A percentile compares a stretch with the other conserved stretches of the same genome.
phyloP scores from a whole-genome alignment of 2,329 filamentous ascomycete genomes.

The Botrytis porri region DNA sequence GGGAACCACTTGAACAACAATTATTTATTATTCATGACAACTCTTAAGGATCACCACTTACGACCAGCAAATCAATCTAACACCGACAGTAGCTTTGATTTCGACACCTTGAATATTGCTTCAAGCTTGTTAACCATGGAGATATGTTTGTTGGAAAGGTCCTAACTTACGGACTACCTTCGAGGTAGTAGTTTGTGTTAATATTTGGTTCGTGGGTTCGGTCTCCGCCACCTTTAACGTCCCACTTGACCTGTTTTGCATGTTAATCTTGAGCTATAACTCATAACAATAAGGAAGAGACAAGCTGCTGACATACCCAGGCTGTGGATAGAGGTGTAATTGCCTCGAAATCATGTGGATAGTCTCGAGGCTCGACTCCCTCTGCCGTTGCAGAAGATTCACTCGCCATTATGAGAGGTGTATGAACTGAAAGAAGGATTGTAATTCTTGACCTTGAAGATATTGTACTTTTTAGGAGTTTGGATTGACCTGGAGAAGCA shows the following conservation, averaged over 20 bases:
- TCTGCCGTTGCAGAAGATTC: background rate
- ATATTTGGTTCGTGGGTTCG: background rate
- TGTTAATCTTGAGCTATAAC: background rate
- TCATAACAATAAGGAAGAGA: accelerated
- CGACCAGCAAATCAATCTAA: background rate
- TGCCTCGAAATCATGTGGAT: background rate
- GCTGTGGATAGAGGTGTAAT: background rate
- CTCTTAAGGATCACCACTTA: background rate
- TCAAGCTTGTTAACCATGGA: background rate
- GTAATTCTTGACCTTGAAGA: background rate
- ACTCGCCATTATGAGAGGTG: background rate
- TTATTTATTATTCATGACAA: background rate
- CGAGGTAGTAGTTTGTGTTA: background rate
- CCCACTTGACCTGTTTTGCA: background rate
- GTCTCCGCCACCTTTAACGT: background rate
- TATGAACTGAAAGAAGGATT: background rate
- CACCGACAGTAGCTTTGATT: background rate
- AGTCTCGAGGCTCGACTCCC: background rate
- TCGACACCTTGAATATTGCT: background rate
- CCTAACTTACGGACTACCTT: background rate
- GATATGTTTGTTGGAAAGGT: background rate
- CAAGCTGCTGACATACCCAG: background rate
- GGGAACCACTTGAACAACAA: background rate
- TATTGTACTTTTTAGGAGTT: background rate
- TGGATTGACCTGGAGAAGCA: background rate